A percentile compares a stretch with the other conserved stretches of the same genome.
Evolutionary conservation across 2,329 filamentous ascomycete genomes (phyloP).

Genomic region (Sphaerulina populicola): DNA sequence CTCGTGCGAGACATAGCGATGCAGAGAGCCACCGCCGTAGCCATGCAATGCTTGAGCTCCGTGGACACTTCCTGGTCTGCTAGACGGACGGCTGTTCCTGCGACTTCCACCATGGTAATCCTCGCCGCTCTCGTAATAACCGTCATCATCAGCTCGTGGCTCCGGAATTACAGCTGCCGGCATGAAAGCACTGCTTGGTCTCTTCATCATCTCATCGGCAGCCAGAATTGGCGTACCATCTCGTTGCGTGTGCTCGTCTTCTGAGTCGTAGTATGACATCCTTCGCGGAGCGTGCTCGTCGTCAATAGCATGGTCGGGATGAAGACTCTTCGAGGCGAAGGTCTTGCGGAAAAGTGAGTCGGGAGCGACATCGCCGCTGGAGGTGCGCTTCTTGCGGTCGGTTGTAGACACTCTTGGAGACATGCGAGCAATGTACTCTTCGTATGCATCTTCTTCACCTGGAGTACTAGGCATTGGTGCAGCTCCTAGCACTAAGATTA

Average conservation of each 20-base stretch:
- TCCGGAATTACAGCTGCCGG: conserved; percentile 69
- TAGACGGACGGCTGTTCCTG: conserved; percentile 53
- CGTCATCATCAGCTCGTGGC: conserved; percentile 49
- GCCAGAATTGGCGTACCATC: conserved; percentile 77
- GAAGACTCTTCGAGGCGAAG: conserved; percentile 36
- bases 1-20: conserved; percentile 48
- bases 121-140: conserved; percentile 44
- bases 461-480: conserved; percentile 58
- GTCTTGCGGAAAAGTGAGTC: conserved; percentile 40
- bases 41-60: conserved; percentile 18
- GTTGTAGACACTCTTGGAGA: conserved; percentile 54
- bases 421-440: conserved; percentile 72
- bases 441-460: conserved; percentile 78
- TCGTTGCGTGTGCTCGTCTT: conserved; percentile 46
- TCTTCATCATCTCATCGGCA: conserved; percentile 74
- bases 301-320: conserved; percentile 35
- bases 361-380: conserved; percentile 33
- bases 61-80: conserved; percentile 51
- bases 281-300: conserved; percentile 34
- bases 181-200: conserved; percentile 58
- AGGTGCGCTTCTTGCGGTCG: conserved; percentile 24
- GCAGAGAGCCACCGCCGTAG: conserved; percentile 45
- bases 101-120: conserved; percentile 36
- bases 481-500: conserved; percentile 14
- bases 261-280: conserved; percentile 34